Conservation (phyloP, 768 basidiomycete genomes). For the Crepidotus variabilis region DNA sequence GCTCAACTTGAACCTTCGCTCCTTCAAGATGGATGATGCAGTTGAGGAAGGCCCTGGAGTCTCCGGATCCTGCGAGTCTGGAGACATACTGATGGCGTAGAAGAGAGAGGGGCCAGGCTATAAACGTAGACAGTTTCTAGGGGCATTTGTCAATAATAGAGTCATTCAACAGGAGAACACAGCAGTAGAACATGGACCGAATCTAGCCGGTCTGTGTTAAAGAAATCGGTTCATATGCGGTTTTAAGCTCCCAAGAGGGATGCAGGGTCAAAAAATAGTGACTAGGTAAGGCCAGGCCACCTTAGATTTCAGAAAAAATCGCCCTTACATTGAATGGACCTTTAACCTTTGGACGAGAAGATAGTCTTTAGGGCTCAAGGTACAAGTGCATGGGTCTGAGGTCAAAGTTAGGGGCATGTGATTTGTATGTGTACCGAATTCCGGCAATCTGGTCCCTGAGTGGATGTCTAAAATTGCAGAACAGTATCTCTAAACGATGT, state of each 20-base stretch:
- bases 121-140: conserved; percentile 20
- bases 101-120: conserved; percentile 21
- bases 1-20: conserved; percentile 84
- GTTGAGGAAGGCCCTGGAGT: conserved; percentile 17
- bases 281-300: no score
- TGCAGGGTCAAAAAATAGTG: neutral
- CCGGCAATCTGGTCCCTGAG: no score
- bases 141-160: conserved; percentile 12
- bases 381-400: no score
- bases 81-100: conserved; percentile 41
- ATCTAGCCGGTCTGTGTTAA: conserved; percentile 28
- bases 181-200: conserved; percentile 25
- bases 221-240: neutral
- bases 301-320: no score
- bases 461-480: no score
- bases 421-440: no score
- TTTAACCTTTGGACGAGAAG: no score
- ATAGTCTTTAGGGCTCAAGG: no score
- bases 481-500: no score
- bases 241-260: neutral
- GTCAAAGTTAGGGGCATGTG: no score
- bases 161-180: conserved; percentile 17
- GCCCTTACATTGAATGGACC: no score
- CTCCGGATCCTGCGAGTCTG: conserved; percentile 12
- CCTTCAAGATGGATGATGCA: conserved; percentile 58